Base-by-base conservation (phyloP, 192 early-diverging fungal species). In the Dissophora ornata region DNA sequence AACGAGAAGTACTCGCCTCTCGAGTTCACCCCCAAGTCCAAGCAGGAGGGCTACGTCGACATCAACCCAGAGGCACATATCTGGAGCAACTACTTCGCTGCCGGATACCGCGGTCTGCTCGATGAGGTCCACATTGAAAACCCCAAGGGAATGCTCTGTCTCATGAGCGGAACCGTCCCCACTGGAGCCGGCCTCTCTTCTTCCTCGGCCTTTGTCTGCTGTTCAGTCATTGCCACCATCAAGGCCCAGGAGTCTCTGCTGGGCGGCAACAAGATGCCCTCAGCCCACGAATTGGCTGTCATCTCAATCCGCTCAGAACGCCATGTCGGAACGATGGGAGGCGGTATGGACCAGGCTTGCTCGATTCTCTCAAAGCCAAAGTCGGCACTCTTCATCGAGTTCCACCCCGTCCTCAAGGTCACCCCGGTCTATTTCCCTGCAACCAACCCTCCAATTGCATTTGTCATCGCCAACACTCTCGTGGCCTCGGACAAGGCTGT, bases 1-100 rank as follows among this genome's bases (percentile, higher is more conserved):
- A 62, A 84, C 47, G 36, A 69, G 8, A 89, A 88, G 53, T 93
- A 91, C 57, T 63, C 79, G 16, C n/a, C 68, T 2, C 57, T 67
- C 3, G 49, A 40, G 33, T 77, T 77, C 46, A 38, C 61, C 1
- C 75, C 68, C 22, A 66, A 65, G 30, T 89, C 91, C 61, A 62
- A 81, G 0, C 84, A 87, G 56, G 68, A 87, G 33, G 85, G 84
- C 26, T 71, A 70, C n/a, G 88, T 95, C 21, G 82, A 83, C 22
- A 94, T 97, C 61, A 88, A 95, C 75, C 67, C 88, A 19, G 80
- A 83, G 4, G 64, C 80, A 9, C 67, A 74, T 33, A 30, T 75
- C 56, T 98, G 96, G 96, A 85, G 85, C 57, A 96, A 95, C 80
- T 98, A 98, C 82, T 96, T 96, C 79, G 90, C 92, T 81, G 94